These are phyloP conservation scores for Penicillium sp. DNA, from an alignment of 2,329 filamentous ascomycete genomes.

Conservation along the genomic window DNA sequence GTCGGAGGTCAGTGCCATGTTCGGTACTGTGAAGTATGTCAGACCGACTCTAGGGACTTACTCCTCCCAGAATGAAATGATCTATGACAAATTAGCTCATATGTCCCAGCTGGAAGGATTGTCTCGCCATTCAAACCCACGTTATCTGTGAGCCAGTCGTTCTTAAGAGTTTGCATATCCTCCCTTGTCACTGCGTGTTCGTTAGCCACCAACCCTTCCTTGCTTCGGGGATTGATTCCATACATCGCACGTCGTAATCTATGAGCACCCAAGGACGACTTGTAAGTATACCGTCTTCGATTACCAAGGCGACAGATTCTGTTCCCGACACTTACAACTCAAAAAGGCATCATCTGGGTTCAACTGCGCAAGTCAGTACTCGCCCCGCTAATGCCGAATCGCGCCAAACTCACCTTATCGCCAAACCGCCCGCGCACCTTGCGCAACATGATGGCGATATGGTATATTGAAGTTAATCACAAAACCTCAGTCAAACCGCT, in stretches of 20 bases:
- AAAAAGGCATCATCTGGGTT: conserved; percentile 68
- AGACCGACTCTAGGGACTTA: conserved; percentile 48
- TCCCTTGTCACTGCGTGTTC: conserved; percentile 70
- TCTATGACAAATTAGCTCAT: conserved; percentile 53
- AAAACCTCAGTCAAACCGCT: background rate
- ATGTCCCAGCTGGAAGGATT: conserved; percentile 6
- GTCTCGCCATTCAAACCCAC: conserved; percentile 50
- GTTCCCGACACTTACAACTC: conserved; percentile 58
- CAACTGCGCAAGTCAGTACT: conserved; percentile 39
- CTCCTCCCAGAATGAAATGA: conserved; percentile 98
- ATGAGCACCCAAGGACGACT: conserved; percentile 9
- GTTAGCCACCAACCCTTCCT: conserved; percentile 14
- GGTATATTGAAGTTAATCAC: background rate
- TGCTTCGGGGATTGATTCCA: conserved; percentile 23
- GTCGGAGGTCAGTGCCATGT: conserved; percentile 11
- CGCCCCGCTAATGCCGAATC: background rate
- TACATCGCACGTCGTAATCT: conserved; percentile 68
- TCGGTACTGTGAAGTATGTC: background rate
- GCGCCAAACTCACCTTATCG: conserved; percentile 35
- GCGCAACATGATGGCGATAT: conserved; percentile 26
- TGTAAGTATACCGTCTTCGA: conserved; percentile 12
- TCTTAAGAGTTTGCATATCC: conserved; percentile 82
- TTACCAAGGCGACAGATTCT: background rate
- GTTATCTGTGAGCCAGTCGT: conserved; percentile 97
- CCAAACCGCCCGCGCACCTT: conserved; percentile 41